Evolutionary conservation across 2,329 filamentous ascomycete species (phyloP).

Genomic region (Pseudocercospora fuligena): DNA sequence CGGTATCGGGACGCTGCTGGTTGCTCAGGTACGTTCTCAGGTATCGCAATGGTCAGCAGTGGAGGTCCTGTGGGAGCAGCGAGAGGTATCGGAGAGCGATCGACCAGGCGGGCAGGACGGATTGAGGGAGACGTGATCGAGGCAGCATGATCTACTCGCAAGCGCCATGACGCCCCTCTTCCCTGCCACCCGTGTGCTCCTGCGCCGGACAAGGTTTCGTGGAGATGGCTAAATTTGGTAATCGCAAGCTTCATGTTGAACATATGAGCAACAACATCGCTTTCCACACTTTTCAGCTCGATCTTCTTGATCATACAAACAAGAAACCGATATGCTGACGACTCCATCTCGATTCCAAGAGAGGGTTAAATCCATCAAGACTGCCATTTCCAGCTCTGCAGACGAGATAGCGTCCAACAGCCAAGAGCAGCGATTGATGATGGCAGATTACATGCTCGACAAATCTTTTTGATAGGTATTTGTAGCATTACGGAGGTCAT

Average conservation of each 20-base stretch:
- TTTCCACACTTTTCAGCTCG: not conserved
- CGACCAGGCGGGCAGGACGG: not conserved
- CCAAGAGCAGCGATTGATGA: no score
- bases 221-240: not conserved
- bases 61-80: not conserved
- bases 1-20: not conserved
- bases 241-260: not conserved
- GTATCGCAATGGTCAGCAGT: not conserved
- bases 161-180: slow-evolving; percentile 5
- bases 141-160: not conserved
- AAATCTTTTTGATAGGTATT: no score
- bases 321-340: not conserved
- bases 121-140: not conserved
- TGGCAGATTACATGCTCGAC: no score
- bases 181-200: slow-evolving; percentile 1
- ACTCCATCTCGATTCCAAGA: not conserved
- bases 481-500: no score
- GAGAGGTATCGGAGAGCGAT: not conserved
- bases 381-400: no score
- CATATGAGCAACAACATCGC: not conserved
- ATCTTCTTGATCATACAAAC: not conserved
- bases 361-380: no score
- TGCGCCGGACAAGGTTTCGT: not conserved
- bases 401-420: not conserved
- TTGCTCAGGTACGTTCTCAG: not conserved